Conservation (phyloP, 257 asterid genomes). For the Cordia subcordata region DNA sequence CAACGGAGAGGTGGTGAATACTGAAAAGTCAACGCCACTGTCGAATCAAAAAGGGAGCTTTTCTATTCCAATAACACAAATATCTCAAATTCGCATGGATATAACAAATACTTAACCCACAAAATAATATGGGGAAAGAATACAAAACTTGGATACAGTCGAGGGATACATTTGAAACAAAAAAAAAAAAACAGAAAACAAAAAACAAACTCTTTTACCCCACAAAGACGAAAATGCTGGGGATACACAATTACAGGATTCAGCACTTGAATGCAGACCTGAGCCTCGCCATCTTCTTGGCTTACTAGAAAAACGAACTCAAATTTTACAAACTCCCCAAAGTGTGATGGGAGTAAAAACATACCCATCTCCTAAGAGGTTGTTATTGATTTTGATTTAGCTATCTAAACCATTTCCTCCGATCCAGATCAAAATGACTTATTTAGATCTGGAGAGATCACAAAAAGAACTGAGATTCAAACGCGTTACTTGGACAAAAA, state of each 20-base stretch:
- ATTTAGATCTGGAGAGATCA: neutral
- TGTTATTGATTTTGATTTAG: neutral
- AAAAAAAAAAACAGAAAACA: no score
- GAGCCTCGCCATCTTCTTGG: neutral
- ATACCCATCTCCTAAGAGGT: slow-evolving; percentile 2
- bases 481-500: no score
- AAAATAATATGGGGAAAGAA: slow-evolving; percentile 9
- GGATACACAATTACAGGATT: neutral
- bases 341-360: slow-evolving; percentile 5
- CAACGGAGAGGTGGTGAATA: no score
- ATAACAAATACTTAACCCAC: no score
- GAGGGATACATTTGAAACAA: no score
- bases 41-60: no score
- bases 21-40: no score
- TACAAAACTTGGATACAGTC: neutral
- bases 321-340: neutral
- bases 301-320: neutral
- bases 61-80: no score
- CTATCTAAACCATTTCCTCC: slow-evolving; percentile 6
- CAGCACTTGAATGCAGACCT: neutral
- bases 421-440: neutral
- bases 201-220: neutral
- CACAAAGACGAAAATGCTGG: slow-evolving; percentile 1
- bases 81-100: no score
- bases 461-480: neutral